Conservation (phyloP, 2,329 filamentous ascomycete genomes). For the Xylariaceae sp. region DNA sequence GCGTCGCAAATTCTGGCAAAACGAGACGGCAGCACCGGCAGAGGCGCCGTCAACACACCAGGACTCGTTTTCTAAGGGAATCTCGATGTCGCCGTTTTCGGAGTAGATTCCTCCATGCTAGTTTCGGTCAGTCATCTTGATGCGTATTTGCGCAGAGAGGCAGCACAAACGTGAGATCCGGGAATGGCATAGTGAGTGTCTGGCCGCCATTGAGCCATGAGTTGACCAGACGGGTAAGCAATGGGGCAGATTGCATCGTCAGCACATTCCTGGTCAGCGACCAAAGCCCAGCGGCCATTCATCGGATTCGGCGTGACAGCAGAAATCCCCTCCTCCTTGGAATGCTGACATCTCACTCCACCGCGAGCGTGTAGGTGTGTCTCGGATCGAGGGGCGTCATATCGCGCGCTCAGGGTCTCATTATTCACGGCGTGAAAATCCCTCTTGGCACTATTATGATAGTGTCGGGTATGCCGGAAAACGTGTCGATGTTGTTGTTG, state of each 20-base stretch:
- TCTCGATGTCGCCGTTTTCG: conserved; percentile 59
- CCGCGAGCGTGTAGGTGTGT: conserved; percentile 46
- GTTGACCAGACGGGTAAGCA: conserved; percentile 68
- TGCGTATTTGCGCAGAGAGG: not conserved
- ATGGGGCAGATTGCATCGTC: conserved; percentile 68
- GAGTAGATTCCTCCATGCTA: conserved; percentile 73
- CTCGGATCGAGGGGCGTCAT: conserved; percentile 27
- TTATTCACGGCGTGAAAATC: conserved; percentile 32
- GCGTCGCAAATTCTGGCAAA: conserved; percentile 74
- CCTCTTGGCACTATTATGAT: conserved; percentile 30
- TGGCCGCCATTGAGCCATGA: conserved; percentile 75
- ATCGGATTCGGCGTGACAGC: conserved; percentile 55
- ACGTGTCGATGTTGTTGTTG: conserved; percentile 36
- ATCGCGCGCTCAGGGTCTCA: conserved; percentile 28
- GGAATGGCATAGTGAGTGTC: conserved; percentile 64
- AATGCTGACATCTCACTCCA: conserved; percentile 56
- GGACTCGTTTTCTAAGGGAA: conserved; percentile 62
- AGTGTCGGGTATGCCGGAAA: conserved; percentile 33
- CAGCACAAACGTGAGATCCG: conserved; percentile 60
- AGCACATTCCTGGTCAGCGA: conserved; percentile 64
- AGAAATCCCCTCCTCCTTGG: conserved; percentile 60
- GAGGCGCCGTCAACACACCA: conserved; percentile 68
- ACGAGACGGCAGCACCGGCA: conserved; percentile 56
- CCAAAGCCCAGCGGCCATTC: conserved; percentile 78
- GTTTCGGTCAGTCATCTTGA: conserved; percentile 19